Evolutionary conservation across 2,329 filamentous ascomycete genomes (phyloP).

Genomic region (Fusarium xylarioides): DNA sequence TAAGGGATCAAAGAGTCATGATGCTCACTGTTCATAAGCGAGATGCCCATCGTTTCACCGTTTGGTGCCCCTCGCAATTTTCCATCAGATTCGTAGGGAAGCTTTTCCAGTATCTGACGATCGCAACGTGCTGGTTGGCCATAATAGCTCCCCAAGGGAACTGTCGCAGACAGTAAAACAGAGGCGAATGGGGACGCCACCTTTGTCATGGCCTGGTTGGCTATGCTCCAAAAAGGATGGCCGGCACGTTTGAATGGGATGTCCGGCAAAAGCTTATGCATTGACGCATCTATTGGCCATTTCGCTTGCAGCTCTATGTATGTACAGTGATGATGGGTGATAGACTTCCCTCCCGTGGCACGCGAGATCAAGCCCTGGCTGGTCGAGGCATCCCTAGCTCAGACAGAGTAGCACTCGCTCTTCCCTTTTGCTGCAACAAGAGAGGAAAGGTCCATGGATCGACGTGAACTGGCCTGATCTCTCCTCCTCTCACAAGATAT

Average conservation of each 20-base stretch:
- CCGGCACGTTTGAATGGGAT: conserved; percentile 23
- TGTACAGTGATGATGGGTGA: conserved; percentile 27
- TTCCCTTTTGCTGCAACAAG: conserved; percentile 10
- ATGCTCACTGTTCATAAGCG: conserved; percentile 25
- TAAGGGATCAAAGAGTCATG: conserved; percentile 13
- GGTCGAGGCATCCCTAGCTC: conserved; percentile 16
- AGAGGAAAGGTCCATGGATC: conserved; percentile 8
- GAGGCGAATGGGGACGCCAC: conserved; percentile 25
- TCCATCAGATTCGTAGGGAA: not conserved
- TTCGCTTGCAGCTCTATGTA: not conserved
- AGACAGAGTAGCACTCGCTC: conserved; percentile 3
- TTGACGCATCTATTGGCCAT: conserved; percentile 15
- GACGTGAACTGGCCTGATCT: conserved; percentile 21
- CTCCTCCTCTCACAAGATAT: conserved; percentile 17
- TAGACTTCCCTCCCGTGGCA: conserved; percentile 24
- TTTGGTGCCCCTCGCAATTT: not conserved
- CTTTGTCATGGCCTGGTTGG: conserved; percentile 30
- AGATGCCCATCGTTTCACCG: not conserved
- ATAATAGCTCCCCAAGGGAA: not conserved
- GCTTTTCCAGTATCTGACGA: conserved; percentile 4
- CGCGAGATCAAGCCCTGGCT: conserved; percentile 25
- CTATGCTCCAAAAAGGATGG: conserved; percentile 27
- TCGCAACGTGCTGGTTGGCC: conserved; percentile 29
- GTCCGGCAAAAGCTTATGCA: conserved; percentile 27
- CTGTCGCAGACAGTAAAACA: not conserved